A percentile compares a stretch with the other conserved stretches of the same genome.
These are phyloP conservation scores for Caryocar brasiliense DNA, from an alignment of 441 rosid species.

Conservation along the genomic window DNA sequence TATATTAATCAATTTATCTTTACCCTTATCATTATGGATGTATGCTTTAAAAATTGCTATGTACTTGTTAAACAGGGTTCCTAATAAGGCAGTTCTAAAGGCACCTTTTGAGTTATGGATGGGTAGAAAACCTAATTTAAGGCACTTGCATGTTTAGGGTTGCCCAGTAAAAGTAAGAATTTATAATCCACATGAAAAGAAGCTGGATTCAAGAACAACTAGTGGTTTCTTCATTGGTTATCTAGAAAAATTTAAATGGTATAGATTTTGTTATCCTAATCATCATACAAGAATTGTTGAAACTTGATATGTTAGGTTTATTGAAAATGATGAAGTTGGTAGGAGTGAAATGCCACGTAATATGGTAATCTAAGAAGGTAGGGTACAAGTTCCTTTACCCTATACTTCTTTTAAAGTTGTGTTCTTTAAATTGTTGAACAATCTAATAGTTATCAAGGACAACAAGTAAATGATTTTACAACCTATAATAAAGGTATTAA, in stretches of 20 bases:
- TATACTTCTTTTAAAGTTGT: background rate
- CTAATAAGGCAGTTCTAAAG: slow-evolving; percentile 1
- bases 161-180: too few relatives aligned
- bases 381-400: background rate
- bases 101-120: too few relatives aligned
- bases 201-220: too few relatives aligned
- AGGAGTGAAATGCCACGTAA: background rate
- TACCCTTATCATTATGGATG: background rate
- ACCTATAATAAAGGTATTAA: too few relatives aligned
- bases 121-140: background rate
- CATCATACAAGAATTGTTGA: too few relatives aligned
- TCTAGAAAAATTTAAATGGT: background rate
- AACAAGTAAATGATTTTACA: too few relatives aligned
- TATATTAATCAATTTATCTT: background rate
- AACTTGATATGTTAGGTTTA: background rate
- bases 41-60: background rate
- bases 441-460: too few relatives aligned
- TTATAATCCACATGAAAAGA: background rate
- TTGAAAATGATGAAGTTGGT: background rate
- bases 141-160: background rate
- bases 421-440: background rate
- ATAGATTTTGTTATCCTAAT: background rate
- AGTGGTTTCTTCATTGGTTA: too few relatives aligned
- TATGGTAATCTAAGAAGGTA: background rate
- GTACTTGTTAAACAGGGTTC: background rate